Evolutionary conservation across 768 basidiomycete genomes (phyloP), one percentile per base, ranked within the genome.

Genomic region (Russula abietina): DNA sequence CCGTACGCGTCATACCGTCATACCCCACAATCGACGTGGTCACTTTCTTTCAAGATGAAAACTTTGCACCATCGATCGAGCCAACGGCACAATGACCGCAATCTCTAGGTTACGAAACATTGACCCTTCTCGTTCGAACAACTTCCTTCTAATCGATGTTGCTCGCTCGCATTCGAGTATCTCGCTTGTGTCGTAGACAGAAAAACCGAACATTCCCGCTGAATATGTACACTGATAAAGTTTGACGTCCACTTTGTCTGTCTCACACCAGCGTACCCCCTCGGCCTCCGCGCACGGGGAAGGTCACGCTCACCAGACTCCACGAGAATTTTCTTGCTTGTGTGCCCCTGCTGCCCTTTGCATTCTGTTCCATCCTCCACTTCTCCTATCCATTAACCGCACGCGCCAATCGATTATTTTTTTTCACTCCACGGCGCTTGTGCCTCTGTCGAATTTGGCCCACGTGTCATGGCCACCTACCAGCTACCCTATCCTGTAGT

Each of bases 51-150:
- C 28, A 30, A 30, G 12, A 17, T 19, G 30, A 51, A 19, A 6
- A 30, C 24, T 26, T 49, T 19, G 38, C 16, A 39, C 14, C 38
- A 46, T 43, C 45, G 48, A 49, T 8, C 48, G 26, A 6, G 0
- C 59, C 33, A 60, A 60, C 43, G 48, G 59, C 59, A 48, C 26
- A 54, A 60, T 26, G 9, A 7, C 43, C 59, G 24, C 59, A 28
- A 12, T 1, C 28, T 19, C 43, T 45, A 55, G 52, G 48, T 60
- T 43, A 9, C 43, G n/a, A 11, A 45, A 22, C 28, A 2, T 22
- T 45, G 16, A 45, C n/a, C 10, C 45, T 43, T 41, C n/a, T 45
- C 43, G 0, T 43, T 19, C 19, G 17, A 43, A 19, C 41, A n/a
- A n/a, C 17, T 19, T n/a, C 10, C 43, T 45, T 46, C 45, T 46